These are phyloP conservation scores for Conringia planisiliqua DNA, from an alignment of 345 rosid genomes.

Conservation along the genomic window DNA sequence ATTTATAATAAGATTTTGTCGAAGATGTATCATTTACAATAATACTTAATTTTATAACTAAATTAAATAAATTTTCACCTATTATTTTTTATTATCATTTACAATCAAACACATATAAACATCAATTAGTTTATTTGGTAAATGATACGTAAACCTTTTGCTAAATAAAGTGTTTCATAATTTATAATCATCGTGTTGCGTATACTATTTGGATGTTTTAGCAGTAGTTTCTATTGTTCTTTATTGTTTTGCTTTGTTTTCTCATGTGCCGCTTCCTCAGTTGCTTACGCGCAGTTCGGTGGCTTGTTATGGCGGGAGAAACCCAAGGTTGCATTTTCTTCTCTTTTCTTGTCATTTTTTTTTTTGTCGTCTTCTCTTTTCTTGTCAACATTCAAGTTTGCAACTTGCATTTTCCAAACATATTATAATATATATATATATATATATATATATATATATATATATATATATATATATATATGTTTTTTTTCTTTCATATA, in stretches of 20 bases:
- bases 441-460: no score
- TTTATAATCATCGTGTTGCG: neutral
- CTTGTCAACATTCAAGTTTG: neutral
- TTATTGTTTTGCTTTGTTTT: neutral
- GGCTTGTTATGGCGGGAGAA: constrained; percentile 8
- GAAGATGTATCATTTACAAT: no score
- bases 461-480: no score
- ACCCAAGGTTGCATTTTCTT: neutral
- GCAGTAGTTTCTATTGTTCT: neutral
- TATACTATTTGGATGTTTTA: neutral
- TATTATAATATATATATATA: neutral
- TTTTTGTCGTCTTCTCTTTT: neutral
- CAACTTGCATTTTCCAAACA: neutral
- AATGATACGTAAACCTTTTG: no score
- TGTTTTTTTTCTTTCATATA: no score
- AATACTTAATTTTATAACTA: no score
- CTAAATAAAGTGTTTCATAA: neutral
- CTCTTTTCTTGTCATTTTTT: neutral
- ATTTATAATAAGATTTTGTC: no score
- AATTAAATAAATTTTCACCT: no score
- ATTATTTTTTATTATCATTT: no score
- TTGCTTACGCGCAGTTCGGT: neutral
- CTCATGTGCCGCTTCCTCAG: constrained; percentile 3
- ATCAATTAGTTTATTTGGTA: no score
- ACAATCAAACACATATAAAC: no score